A percentile compares a stretch with the other conserved stretches of the same genome.
These are phyloP conservation scores for Cochlearia excelsa DNA, from an alignment of 345 rosid genomes.

Conservation along the genomic window DNA sequence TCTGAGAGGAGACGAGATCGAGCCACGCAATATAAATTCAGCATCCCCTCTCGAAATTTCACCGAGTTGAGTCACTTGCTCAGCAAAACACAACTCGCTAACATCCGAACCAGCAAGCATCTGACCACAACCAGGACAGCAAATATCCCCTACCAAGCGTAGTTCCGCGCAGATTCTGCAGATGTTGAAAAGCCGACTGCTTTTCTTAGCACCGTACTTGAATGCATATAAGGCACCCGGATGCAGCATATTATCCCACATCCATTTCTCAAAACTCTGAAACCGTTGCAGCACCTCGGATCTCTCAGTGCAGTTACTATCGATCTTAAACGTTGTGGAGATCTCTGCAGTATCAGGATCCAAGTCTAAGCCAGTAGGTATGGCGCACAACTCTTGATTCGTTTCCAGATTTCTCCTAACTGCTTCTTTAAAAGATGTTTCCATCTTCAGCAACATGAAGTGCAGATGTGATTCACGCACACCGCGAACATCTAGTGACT, in stretches of 20 bases:
- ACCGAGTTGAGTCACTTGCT: conserved; percentile 43
- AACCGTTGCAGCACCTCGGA: conserved; percentile 53
- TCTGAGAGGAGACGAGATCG: conserved; percentile 48
- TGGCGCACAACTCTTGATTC: conserved; percentile 7
- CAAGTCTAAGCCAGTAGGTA: conserved; percentile 35
- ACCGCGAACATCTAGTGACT: conserved; percentile 78
- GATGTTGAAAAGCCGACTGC: conserved; percentile 42
- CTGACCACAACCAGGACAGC: conserved; percentile 55
- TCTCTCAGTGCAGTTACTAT: conserved; percentile 46
- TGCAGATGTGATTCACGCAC: conserved; percentile 71
- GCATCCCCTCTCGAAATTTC: conserved; percentile 28
- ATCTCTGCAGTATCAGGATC: conserved; percentile 51
- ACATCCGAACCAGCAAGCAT: conserved; percentile 28
- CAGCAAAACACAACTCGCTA: conserved; percentile 43
- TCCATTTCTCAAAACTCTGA: conserved; percentile 76
- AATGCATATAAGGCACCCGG: conserved; percentile 42
- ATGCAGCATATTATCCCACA: conserved; percentile 44
- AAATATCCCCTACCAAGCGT: conserved; percentile 40
- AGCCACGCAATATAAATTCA: conserved; percentile 27
- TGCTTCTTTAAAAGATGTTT: conserved; percentile 64
- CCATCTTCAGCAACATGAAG: conserved; percentile 65
- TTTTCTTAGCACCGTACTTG: conserved; percentile 59
- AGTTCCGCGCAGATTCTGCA: conserved; percentile 60
- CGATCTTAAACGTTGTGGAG: conserved; percentile 59
- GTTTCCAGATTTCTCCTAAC: conserved; percentile 39